Evolutionary conservation across 306 rosid genomes (phyloP).

Genomic region (Cicer judaicum): DNA sequence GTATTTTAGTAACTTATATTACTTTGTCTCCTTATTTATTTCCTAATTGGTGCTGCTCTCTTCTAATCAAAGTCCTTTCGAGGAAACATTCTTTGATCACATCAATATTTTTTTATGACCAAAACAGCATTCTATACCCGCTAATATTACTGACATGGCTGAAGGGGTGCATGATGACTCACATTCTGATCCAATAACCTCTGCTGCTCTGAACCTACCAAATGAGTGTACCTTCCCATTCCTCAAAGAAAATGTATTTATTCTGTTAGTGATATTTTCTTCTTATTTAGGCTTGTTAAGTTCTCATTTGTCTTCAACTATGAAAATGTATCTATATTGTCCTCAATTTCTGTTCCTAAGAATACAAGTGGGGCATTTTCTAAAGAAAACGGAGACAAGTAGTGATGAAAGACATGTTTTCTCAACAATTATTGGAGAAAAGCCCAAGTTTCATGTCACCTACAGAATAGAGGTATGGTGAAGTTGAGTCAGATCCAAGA

Average conservation of each 20-base stretch:
- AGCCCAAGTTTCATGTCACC: background rate
- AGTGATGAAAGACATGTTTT: background rate
- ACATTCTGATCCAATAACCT: background rate
- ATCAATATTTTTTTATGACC: background rate
- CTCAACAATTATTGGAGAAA: slow-evolving; percentile 13
- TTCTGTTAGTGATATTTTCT: background rate
- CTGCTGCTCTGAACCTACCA: slow-evolving; percentile 8
- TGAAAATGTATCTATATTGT: slow-evolving; percentile 6
- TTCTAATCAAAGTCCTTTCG: background rate
- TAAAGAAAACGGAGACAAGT: slow-evolving; percentile 10
- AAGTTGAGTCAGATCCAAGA: background rate
- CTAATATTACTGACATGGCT: slow-evolving; percentile 10
- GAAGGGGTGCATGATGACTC: slow-evolving; percentile 16
- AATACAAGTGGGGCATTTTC: slow-evolving; percentile 17
- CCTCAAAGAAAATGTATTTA: slow-evolving; percentile 7
- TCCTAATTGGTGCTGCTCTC: background rate
- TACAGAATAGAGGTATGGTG: background rate
- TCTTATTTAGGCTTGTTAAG: slow-evolving; percentile 10
- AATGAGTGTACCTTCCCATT: background rate
- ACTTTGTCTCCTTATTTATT: slow-evolving; percentile 1
- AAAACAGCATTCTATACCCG: slow-evolving; percentile 21
- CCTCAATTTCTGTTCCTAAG: background rate
- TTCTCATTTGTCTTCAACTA: background rate
- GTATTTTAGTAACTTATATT: slow-evolving; percentile 16
- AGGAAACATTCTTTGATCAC: slow-evolving; percentile 9